Base-by-base conservation (phyloP, 345 rosid genomes). In the Brassica carinata region DNA sequence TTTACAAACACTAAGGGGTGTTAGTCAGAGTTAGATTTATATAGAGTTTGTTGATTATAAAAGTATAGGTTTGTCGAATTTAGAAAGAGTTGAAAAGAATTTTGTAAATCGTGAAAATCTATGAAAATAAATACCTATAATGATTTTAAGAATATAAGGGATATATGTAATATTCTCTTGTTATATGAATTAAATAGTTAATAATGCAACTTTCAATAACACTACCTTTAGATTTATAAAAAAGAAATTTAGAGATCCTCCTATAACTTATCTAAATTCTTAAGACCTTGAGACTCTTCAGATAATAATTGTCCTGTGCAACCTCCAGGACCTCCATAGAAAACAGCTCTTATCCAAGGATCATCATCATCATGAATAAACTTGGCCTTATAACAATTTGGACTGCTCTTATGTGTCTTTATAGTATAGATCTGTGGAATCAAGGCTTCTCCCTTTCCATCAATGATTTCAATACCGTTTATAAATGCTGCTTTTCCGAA, bases 321-420 rank as follows among this genome's bases (percentile, higher is more conserved):
- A 3, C 78, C 74, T 19, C 83, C 79, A 10, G 75, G 83, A 43
- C 83, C 83, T 33, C 83, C 75, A 80, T 33, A 80, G 65, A 5
- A 80, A 61, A 74, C 9, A 74, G 75, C 65, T 65, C 75, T 51
- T 23, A 34, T 40, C 79, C 79, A 74, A 74, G 71, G 71, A 3
- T 48, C 71, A 14, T 31, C 38, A 6, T 71, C 71, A 14, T 63
- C 65, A 71, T 77, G 81, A 77, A 65, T 5, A 78, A 6, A 72
- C 48, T 75, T 69, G 26, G 83, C 17, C 40, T 53, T 55, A 17
- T 80, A 75, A 64, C 77, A 81, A n/a, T 18, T 57, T 64, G 77
- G 73, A 71, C 38, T 76, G 63, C 33, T 65, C 30, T 17, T 17
- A 27, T 66, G 53, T 19, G 74, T 55, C 62, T 48, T 15, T 43